Evolutionary conservation across 2,329 filamentous ascomycete genomes (phyloP).

Genomic region (Cercospora sojina): DNA sequence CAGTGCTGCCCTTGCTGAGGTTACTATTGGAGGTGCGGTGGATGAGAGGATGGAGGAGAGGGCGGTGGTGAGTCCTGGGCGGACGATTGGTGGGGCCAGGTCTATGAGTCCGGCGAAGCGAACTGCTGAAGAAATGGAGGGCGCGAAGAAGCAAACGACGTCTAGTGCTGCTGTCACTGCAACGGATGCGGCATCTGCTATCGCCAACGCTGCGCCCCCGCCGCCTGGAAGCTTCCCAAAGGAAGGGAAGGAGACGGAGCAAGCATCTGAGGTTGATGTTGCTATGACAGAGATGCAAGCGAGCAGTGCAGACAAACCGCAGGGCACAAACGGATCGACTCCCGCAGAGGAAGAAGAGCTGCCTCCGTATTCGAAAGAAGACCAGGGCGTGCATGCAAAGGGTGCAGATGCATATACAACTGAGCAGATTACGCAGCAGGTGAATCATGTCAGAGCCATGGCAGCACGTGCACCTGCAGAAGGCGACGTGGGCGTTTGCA

Average conservation of each 20-base stretch:
- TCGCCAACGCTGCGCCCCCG: neutral
- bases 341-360: constrained; percentile 24
- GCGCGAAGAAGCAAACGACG: neutral
- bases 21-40: constrained; percentile 25
- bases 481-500: constrained; percentile 71
- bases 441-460: constrained; percentile 66
- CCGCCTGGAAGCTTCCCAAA: constrained; percentile 21
- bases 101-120: constrained; percentile 57
- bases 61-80: constrained; percentile 22
- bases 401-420: constrained; percentile 28
- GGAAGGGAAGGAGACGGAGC: constrained; percentile 13
- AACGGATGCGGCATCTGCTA: neutral
- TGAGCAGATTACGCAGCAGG: constrained; percentile 60
- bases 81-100: constrained; percentile 33
- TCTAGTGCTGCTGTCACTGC: neutral
- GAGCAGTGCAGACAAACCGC: constrained; percentile 10
- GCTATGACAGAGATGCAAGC: constrained; percentile 26
- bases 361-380: constrained; percentile 33
- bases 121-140: constrained; percentile 55
- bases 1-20: constrained; percentile 33
- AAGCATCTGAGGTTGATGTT: constrained; percentile 21
- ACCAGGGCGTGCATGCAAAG: constrained; percentile 14
- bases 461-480: constrained; percentile 58
- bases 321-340: constrained; percentile 2
- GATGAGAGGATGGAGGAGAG: constrained; percentile 43